Evolutionary conservation across 441 rosid genomes (phyloP), one percentile per base, ranked within the genome.

Genomic region (Cnidoscolus chayamansa): DNA sequence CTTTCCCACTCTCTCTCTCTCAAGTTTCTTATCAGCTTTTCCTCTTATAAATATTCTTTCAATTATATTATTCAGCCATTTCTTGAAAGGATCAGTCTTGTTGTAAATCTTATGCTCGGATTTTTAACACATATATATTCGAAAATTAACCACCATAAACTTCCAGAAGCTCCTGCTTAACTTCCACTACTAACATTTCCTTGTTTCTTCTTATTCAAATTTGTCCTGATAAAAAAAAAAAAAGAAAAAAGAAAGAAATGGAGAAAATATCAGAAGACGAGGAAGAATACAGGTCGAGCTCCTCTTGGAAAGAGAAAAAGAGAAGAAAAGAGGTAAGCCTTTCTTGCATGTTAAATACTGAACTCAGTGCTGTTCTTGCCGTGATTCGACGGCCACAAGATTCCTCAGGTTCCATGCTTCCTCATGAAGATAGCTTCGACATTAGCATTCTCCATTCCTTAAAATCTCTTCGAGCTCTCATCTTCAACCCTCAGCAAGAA

Each of bases 291-390:
- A 15, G 35, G 32, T 8, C 20, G 2, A 1, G 0, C 53, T 11
- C 59, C 25, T 7, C 59, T 31, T 64, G 54, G 30, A 65, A 63
- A n/a, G 73, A 53, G 31, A 71, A 48, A 25, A 72, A 32, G 77
- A 78, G 76, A 65, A 80, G 88, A 71, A 90, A 84, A 81, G 91
- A 89, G 77, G 70, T 88, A 0, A 91, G 90, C 16, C 73, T 90
- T 64, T 92, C 98, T 0, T 94, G 97, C 85, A 94, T 94, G 97
- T 82, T 92, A 60, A 94, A 89, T 88, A 89, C 98, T 0, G 98
- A 90, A 75, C 90, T 94, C 1, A 93, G 96, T 1, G 92, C 98
- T 8, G 83, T 94, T 65, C 89, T 92, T 0, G 95, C 97, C 0
- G 92, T 90, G 40, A 79, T 94, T 32, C 86, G 97, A 31, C 82